Base-by-base conservation (phyloP, 2,329 filamentous ascomycete species). In the Colletotrichum cereale region DNA sequence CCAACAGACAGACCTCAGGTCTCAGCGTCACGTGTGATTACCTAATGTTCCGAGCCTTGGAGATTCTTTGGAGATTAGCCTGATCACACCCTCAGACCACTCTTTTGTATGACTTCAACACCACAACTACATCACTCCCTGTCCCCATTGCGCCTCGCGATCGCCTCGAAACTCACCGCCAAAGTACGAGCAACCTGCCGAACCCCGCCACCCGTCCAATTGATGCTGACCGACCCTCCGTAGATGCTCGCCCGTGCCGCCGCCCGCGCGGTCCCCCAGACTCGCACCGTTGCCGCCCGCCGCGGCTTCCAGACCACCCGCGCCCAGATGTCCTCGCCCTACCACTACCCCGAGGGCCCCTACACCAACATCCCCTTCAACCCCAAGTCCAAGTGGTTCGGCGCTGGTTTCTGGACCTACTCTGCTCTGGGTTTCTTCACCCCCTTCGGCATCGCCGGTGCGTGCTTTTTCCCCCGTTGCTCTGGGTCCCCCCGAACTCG, bases 271-370 rank as follows among this genome's bases (percentile, higher is more conserved):
- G 84, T 83, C 78, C 82, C 85, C 77, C 84, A 88, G 82, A 90
- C 91, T 82, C 90, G 91, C 81, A 86, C 88, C 76, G 83, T 91
- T 81, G 87, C 95, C 86, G 89, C 92, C 89, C 94, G 95, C 87
- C 95, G 96, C 84, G 94, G 92, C 86, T 98, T 99, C 92, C 92
- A 95, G 84, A 91, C 94, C 80, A 97, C 96, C 82, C 93, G 94
- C 80, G 85, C 92, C 82, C 94, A 93, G 84, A 86, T 97, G 82
- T 90, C 88, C 79, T 97, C 94, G 82, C 95, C 95, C 75, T 98
- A 97, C 92, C 96, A 99, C 89, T 99, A 99, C 88, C 92, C 96
- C 78, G 96, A 98, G 88, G 96, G 96, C 76, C 93, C 96, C 80
- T 93, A 94, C 85, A 92, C 89, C 88, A 98, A 98, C 90, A 86